Conservation (phyloP, 2,329 filamentous ascomycete species). For the Penicillium sp. region DNA sequence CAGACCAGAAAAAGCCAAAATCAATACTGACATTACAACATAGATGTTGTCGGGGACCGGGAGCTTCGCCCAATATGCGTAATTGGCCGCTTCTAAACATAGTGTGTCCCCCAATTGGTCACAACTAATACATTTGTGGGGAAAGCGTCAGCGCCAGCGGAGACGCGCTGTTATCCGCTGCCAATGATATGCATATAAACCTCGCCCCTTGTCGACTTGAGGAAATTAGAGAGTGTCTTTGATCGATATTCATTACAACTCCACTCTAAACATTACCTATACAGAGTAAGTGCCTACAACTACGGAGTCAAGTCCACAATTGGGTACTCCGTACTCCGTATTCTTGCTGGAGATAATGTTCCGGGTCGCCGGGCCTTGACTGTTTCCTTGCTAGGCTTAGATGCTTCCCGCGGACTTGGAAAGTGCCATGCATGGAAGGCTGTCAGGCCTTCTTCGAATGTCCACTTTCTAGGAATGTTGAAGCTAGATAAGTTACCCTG, state of each 20-base stretch:
- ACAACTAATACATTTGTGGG: conserved; percentile 8
- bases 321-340: not conserved
- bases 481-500: not conserved
- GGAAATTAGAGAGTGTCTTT: conserved; percentile 16
- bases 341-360: not conserved
- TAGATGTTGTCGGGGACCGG: conserved; percentile 11
- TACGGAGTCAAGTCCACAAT: not conserved
- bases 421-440: conserved; percentile 27
- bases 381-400: conserved; percentile 12
- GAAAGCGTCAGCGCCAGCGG: conserved; percentile 15
- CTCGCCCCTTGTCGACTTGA: conserved; percentile 9
- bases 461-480: conserved; percentile 4
- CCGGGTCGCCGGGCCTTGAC: conserved; percentile 1
- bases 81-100: conserved; percentile 31
- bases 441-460: conserved; percentile 22
- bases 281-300: no score
- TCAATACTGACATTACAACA: conserved; percentile 5
- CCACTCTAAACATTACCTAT: conserved; percentile 1
- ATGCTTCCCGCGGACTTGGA: conserved; percentile 1
- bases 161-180: conserved; percentile 9
- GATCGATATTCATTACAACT: conserved; percentile 9
- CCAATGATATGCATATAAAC: conserved; percentile 15
- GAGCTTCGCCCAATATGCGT: conserved; percentile 9
- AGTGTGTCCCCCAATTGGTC: conserved; percentile 17
- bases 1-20: conserved; percentile 3